Evolutionary conservation across 129 eudicot genomes (phyloP), one percentile per base, ranked within the genome.

Genomic region (Flaveria bidentis): DNA sequence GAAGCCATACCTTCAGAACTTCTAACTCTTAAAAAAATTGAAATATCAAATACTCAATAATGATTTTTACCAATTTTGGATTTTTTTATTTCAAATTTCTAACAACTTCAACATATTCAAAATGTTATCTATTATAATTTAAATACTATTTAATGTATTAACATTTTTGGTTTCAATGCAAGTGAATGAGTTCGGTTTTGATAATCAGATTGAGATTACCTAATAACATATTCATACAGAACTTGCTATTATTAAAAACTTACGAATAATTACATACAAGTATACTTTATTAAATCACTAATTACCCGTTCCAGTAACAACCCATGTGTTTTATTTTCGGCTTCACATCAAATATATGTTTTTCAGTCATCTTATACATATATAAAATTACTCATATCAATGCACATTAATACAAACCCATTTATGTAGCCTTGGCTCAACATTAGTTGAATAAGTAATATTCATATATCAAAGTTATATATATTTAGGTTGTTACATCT

Each of bases 401-500:
- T 67, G 10, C 45, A 41, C 2, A 15, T 42, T 14, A 22, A 44
- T 20, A 12, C 12, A 46, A 45, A 12, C 4, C 4, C 28, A 1
- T 46, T 18, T 56, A 57, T 10, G 20, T n/a, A 61, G 6, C 33
- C 8, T 4, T 74, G 20, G 71, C 46, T 60, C 15, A 61, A 73
- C 42, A 22, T 14, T 23, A 73, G 9, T 42, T 46, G 77, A 57
- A 9, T 44, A 26, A 5, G 41, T 36, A 36, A 4, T 7, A n/a
- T 61, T 46, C 60, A 63, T 13, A 17, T 17, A 14, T 22, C 28
- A 49, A 49, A 16, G 9, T 14, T 20, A 61, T 62, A 47, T 16
- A 2, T 46, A 8, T 36, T 36, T 75, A 62, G 41, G 72, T n/a
- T 76, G 73, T 1, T 36, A 14, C 16, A 45, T 76, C 74, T 53